These are phyloP conservation scores for Penicillium palitans DNA, from an alignment of 2,329 filamentous ascomycete species.

Conservation along the genomic window DNA sequence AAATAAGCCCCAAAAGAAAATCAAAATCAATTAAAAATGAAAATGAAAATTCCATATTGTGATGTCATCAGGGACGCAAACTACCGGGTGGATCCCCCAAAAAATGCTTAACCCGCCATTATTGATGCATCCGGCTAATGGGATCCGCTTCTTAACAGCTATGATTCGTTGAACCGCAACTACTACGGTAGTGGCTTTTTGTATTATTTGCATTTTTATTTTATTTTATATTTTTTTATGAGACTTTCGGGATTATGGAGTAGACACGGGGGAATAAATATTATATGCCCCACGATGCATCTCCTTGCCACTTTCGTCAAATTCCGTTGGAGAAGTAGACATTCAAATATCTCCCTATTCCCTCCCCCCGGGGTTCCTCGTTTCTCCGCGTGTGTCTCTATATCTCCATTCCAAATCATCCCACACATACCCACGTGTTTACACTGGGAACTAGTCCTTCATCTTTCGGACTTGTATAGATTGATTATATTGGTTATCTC, in stretches of 20 bases:
- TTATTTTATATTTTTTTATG: neutral
- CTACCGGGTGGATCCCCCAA: constrained; percentile 11
- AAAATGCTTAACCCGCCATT: constrained; percentile 35
- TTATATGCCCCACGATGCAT: constrained; percentile 24
- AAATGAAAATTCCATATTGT: constrained; percentile 10
- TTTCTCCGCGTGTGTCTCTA: constrained; percentile 17
- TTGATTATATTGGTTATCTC: neutral
- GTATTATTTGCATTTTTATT: neutral
- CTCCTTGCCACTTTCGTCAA: constrained; percentile 23
- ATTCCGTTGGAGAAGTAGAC: constrained; percentile 15
- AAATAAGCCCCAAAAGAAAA: neutral
- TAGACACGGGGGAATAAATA: constrained; percentile 10
- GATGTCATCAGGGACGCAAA: constrained; percentile 30
- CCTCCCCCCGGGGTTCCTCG: constrained; percentile 17
- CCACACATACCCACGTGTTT: constrained; percentile 2
- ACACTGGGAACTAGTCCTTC: constrained; percentile 2
- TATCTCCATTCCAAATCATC: constrained; percentile 5
- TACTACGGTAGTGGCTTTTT: neutral
- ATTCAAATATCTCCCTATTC: constrained; percentile 32
- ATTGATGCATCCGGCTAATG: constrained; percentile 33
- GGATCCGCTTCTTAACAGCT: constrained; percentile 20
- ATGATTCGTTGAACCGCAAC: constrained; percentile 18
- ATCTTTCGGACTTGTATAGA: constrained; percentile 3
- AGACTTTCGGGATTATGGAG: neutral
- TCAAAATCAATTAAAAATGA: neutral